Conservation (phyloP, 805 yeast species). For the Metschnikowia koreensis region DNA sequence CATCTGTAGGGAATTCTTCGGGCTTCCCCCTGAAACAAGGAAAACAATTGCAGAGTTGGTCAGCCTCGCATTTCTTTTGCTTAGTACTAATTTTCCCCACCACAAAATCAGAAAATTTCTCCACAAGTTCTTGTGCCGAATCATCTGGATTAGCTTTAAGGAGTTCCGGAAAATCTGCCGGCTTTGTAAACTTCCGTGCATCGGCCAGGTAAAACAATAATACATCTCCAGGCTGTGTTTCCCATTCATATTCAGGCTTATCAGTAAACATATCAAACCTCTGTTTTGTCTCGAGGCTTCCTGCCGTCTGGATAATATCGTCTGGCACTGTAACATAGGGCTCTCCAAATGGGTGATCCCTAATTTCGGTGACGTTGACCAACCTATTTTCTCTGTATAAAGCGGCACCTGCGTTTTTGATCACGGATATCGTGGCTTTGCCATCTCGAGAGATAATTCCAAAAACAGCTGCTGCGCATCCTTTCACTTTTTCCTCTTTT, state of each 20-base stretch:
- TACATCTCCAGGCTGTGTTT: conserved; percentile 1
- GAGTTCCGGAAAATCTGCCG: neutral
- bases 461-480: neutral
- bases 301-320: neutral
- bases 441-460: neutral
- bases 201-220: conserved; percentile 3
- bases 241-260: conserved; percentile 1
- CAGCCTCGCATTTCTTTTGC: neutral
- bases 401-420: neutral
- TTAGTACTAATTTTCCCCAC: neutral
- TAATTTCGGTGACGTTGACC: neutral
- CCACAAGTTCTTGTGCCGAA: conserved; percentile 1
- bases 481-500: neutral
- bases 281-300: neutral
- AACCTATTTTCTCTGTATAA: neutral
- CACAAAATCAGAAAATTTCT: neutral
- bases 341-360: neutral
- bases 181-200: neutral
- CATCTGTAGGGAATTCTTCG: conserved; percentile 2
- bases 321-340: conserved; percentile 1
- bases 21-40: neutral
- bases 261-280: neutral
- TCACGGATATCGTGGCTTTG: conserved; percentile 1
- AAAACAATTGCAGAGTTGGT: neutral
- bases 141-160: neutral